Evolutionary conservation across 2,329 filamentous ascomycete species (phyloP).

Genomic region (Aureobasidium sp.): DNA sequence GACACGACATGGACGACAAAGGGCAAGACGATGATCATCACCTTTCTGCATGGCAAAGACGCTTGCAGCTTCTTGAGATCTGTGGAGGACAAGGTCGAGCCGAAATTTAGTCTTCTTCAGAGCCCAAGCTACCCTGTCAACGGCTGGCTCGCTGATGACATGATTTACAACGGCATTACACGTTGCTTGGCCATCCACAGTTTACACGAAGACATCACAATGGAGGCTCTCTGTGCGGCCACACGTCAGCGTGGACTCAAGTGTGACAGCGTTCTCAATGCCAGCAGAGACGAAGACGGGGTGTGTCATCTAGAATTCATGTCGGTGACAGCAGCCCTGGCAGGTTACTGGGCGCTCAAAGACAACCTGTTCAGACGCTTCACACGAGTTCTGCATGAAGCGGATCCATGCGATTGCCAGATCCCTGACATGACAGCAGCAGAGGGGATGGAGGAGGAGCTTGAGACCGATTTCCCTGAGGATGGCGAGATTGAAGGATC

Average conservation of each 20-base stretch:
- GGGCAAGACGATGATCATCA: not conserved
- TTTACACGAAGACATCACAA: not conserved
- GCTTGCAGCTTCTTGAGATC: not conserved
- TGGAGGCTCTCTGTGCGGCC: not conserved
- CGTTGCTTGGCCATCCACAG: constrained; percentile 1
- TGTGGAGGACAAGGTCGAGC: not conserved
- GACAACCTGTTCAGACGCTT: not conserved
- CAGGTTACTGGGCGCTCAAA: not conserved
- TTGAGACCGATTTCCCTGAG: not conserved
- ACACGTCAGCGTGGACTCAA: not conserved
- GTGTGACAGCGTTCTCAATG: not conserved
- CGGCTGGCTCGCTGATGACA: not conserved
- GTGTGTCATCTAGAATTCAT: not conserved
- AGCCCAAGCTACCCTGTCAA: not conserved
- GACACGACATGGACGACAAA: not conserved
- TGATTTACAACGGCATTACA: not conserved
- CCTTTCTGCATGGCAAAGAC: not conserved
- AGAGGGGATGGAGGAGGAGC: not conserved
- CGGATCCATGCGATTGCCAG: not conserved
- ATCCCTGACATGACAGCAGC: not conserved
- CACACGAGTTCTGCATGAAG: not conserved
- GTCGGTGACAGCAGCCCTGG: not conserved
- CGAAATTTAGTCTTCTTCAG: not conserved
- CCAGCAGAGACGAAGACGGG: not conserved
- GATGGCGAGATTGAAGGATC: not conserved